Evolutionary conservation across 306 rosid genomes (phyloP).

Genomic region (Inga leiocalycina): DNA sequence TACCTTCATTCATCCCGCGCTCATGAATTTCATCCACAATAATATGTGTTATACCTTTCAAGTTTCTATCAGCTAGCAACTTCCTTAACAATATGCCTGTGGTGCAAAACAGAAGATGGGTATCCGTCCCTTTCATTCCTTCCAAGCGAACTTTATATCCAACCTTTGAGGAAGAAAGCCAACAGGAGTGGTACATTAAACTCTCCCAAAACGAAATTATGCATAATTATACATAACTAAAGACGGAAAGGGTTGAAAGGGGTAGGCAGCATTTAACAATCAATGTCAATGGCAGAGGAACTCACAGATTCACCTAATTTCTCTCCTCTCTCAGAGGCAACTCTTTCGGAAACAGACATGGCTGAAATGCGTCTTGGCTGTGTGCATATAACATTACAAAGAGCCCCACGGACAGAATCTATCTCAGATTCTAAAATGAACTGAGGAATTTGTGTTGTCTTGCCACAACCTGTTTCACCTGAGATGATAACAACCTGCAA

Average conservation of each 20-base stretch:
- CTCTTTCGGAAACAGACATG: conserved; percentile 95
- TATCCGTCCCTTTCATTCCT: conserved; percentile 91
- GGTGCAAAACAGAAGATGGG: conserved; percentile 95
- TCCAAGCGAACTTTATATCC: conserved; percentile 97
- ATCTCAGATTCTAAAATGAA: conserved; percentile 90
- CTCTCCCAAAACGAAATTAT: not conserved
- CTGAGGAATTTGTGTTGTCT: conserved; percentile 98
- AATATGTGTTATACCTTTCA: conserved; percentile 86
- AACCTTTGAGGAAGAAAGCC: conserved; percentile 53
- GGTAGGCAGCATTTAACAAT: not conserved
- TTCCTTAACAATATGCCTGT: conserved; percentile 96
- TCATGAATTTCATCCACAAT: conserved; percentile 98
- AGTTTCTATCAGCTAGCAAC: conserved; percentile 82
- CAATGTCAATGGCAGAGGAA: conserved; percentile 39
- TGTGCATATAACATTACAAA: conserved; percentile 87
- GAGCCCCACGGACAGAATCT: conserved; percentile 74
- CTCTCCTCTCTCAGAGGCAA: conserved; percentile 93
- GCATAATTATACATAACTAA: not conserved
- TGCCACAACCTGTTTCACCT: conserved; percentile 99
- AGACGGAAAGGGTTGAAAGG: conserved; percentile 10
- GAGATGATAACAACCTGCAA: conserved; percentile 81
- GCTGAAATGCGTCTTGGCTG: conserved; percentile 98
- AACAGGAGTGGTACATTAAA: conserved; percentile 26
- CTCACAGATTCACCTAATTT: conserved; percentile 97
- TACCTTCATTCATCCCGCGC: conserved; percentile 99